Conservation (phyloP, 495 filamentous ascomycete species). For the Penicillium chermesinum region DNA sequence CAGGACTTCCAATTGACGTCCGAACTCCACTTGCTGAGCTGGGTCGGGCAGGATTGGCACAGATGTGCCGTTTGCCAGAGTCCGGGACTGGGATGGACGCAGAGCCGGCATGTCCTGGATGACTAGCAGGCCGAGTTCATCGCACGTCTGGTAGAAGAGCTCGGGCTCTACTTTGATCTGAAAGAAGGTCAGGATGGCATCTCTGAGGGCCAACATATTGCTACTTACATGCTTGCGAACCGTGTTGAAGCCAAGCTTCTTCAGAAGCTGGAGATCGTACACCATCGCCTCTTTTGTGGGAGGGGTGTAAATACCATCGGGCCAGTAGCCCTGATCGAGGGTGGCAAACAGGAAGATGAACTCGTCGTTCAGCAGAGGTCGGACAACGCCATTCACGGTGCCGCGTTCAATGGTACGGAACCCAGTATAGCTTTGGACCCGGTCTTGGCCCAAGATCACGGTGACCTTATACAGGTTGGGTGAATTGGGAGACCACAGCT, state of each 20-base stretch:
- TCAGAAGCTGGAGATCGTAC: conserved; percentile 56
- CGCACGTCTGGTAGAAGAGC: conserved; percentile 61
- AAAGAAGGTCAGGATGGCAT: background rate
- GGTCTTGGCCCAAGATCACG: conserved; percentile 50
- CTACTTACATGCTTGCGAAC: conserved; percentile 59
- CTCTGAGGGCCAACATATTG: background rate
- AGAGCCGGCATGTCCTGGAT: conserved; percentile 67
- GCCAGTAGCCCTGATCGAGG: conserved; percentile 66
- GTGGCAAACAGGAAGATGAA: conserved; percentile 63
- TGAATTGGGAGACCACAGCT: conserved; percentile 56
- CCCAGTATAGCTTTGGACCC: conserved; percentile 57
- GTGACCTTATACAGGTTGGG: conserved; percentile 60
- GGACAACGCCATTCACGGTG: conserved; percentile 51
- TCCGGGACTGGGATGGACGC: conserved; percentile 25
- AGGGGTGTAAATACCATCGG: conserved; percentile 58
- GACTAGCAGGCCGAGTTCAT: conserved; percentile 57
- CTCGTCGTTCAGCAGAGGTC: conserved; percentile 58
- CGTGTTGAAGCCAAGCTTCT: conserved; percentile 61
- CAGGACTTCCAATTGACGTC: conserved; percentile 55
- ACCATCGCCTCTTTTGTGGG: conserved; percentile 61
- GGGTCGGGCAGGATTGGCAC: conserved; percentile 35
- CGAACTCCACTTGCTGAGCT: conserved; percentile 54
- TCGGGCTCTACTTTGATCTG: conserved; percentile 65
- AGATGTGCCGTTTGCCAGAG: conserved; percentile 2
- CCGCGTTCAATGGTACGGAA: conserved; percentile 57